Base-by-base conservation (phyloP, 441 rosid species). In the Eutrema salsugineum region DNA sequence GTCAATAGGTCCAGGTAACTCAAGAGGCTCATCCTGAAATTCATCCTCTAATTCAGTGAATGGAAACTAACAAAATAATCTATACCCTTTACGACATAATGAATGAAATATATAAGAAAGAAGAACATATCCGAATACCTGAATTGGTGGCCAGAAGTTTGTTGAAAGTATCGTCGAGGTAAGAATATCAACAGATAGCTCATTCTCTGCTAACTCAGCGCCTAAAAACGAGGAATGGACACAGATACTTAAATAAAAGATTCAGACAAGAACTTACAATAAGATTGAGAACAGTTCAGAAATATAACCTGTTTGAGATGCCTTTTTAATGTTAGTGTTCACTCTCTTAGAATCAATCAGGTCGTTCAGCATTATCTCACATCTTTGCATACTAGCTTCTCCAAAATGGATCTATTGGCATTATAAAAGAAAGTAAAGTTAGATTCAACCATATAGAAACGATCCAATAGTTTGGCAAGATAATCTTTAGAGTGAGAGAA, bases 351-450 rank as follows among this genome's bases (percentile, higher is more conserved):
- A 95, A 84, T 89, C 95, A 80, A 91, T 95, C 74, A 95, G 80
- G 83, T 95, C 99, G 76, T 93, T 95, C 65, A 95, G 86, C 99
- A 95, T 95, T 55, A 92, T 95, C 87, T 95, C 99, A 73, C 99
- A 95, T 83, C 83, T 91, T 71, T 91, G 97, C 98, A 93, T 91
- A 83, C 97, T 91, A 36, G 86, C 86, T 79, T 95, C 99, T 78
- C 99, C 99, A 85, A 93, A 95, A 84, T 93, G 98, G 77, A 92
- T 88, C 99, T 95, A 72, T 56, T 79, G 70, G 49, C 56, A 43
- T 50, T 8, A 76, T 61, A 35, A 64, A 6, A 72, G 20, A 33
- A 15, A 38, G 38, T 19, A 20, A 68, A 46, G 19, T 68, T 33
- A 69, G 8, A 76, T 63, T 51, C 24, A 20, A 46, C 57, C n/a